A percentile compares a stretch with the other conserved stretches of the same genome.
These are phyloP conservation scores for Phaffia australis DNA, from an alignment of 768 basidiomycete genomes.

Conservation along the genomic window DNA sequence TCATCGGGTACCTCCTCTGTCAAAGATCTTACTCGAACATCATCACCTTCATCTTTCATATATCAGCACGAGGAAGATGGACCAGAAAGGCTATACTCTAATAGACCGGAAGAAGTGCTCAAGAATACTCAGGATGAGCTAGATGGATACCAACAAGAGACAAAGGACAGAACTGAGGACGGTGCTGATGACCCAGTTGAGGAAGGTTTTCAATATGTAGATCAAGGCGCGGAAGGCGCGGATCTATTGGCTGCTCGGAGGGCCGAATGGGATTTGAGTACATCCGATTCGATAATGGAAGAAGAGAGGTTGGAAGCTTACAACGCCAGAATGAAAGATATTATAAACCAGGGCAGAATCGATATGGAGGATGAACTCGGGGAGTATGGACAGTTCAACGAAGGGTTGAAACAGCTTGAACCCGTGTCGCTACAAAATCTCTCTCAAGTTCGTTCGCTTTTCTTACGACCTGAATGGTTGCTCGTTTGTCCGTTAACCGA, in stretches of 20 bases:
- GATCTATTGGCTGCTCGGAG: slow-evolving; percentile 26
- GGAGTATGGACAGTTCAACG: slow-evolving; percentile 13
- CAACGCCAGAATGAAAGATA: slow-evolving; percentile 15
- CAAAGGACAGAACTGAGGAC: slow-evolving; percentile 8
- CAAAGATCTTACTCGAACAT: too few species aligned
- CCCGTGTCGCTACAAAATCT: not conserved
- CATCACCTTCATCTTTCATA: too few species aligned
- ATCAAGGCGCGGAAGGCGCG: slow-evolving; percentile 5
- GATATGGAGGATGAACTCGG: slow-evolving; percentile 23
- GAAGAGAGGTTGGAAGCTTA: slow-evolving; percentile 12
- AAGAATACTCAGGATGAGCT: not conserved
- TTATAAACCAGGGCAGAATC: slow-evolving; percentile 17
- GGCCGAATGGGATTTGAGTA: slow-evolving; percentile 20
- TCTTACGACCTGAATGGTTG: not conserved
- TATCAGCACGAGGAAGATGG: too few species aligned
- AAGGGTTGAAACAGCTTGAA: too few species aligned
- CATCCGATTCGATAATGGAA: slow-evolving; percentile 4
- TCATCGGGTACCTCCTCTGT: too few species aligned
- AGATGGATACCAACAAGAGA: not conserved
- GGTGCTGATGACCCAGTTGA: slow-evolving; percentile 1
- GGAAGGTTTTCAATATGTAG: slow-evolving; percentile 5
- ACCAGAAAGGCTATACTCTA: too few species aligned
- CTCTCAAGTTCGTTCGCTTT: not conserved
- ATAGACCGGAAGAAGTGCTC: too few species aligned
- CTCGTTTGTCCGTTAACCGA: not conserved